Conservation (phyloP, 139 green algal genomes). For the Chlamydomonas incerta region DNA sequence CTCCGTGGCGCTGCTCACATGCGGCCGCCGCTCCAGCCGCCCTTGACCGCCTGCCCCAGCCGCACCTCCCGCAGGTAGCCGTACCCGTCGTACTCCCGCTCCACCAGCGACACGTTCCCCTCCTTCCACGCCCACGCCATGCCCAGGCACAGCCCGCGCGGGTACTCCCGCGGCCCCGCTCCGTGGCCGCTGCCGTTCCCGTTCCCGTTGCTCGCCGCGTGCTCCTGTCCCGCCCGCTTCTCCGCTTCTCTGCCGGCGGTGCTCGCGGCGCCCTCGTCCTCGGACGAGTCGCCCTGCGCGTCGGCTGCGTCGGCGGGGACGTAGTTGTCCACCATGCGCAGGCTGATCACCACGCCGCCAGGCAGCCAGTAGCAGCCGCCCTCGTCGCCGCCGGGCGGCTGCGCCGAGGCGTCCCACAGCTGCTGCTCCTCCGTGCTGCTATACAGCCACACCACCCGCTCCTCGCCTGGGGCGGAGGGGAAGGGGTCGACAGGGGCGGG, state of each 20-base stretch:
- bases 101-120: conserved; percentile 4
- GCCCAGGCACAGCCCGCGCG: conserved; percentile 23
- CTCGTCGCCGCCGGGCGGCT: conserved; percentile 18
- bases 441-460: conserved; percentile 49
- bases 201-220: neutral
- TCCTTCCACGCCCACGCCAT: conserved; percentile 28
- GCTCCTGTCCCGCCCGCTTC: too few species aligned
- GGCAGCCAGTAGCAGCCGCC: conserved; percentile 54
- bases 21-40: conserved; percentile 33
- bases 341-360: conserved; percentile 31
- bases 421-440: conserved; percentile 43
- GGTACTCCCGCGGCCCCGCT: conserved; percentile 5
- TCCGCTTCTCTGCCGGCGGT: neutral
- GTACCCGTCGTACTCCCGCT: conserved; percentile 54
- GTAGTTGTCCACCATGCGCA: conserved; percentile 43
- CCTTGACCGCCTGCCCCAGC: conserved; percentile 40
- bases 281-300: neutral
- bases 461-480: conserved; percentile 34
- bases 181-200: neutral
- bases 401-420: conserved; percentile 36
- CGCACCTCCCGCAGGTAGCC: conserved; percentile 54
- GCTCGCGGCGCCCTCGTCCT: too few species aligned
- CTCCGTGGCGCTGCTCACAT: conserved; percentile 17
- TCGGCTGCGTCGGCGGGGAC: neutral
- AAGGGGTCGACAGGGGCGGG: too few species aligned